Percentiles rank a stretch among this genome's conserved stretches.
Evolutionary conservation across 1,284 basidiomycete genomes (phyloP).

Genomic region (Neolentinus lepideus): DNA sequence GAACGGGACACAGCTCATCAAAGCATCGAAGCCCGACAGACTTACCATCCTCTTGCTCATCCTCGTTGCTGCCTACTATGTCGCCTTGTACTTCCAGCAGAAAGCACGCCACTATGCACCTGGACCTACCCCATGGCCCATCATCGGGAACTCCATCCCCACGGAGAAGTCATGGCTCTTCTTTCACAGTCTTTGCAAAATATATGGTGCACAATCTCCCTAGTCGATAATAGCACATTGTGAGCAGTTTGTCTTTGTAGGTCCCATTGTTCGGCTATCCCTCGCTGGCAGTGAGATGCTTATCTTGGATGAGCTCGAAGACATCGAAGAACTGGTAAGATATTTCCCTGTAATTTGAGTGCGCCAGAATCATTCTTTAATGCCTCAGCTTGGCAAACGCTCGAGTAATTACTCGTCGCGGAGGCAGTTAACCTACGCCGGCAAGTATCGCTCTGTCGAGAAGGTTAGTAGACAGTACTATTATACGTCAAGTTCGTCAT

Average conservation of each 20-base stretch:
- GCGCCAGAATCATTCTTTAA: too few relatives aligned
- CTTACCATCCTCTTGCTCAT: background rate
- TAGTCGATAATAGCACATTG: background rate
- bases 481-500: background rate
- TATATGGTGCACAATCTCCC: background rate
- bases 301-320: constrained; percentile 6
- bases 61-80: background rate
- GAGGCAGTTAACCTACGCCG: constrained; percentile 9
- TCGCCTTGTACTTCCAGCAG: background rate
- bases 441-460: constrained; percentile 8
- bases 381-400: constrained; percentile 4
- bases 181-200: constrained; percentile 5
- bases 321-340: constrained; percentile 10
- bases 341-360: too few relatives aligned
- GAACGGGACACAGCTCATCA: background rate
- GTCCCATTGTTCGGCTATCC: constrained; percentile 7
- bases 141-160: constrained; percentile 3
- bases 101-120: background rate
- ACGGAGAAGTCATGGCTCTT: constrained; percentile 4
- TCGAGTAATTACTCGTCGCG: constrained; percentile 11
- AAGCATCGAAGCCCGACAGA: background rate
- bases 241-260: background rate
- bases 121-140: background rate
- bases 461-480: constrained; percentile 7
- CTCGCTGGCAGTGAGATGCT: constrained; percentile 9